Evolutionary conservation across 768 basidiomycete species (phyloP).

Genomic region (Boletus barrowsii): DNA sequence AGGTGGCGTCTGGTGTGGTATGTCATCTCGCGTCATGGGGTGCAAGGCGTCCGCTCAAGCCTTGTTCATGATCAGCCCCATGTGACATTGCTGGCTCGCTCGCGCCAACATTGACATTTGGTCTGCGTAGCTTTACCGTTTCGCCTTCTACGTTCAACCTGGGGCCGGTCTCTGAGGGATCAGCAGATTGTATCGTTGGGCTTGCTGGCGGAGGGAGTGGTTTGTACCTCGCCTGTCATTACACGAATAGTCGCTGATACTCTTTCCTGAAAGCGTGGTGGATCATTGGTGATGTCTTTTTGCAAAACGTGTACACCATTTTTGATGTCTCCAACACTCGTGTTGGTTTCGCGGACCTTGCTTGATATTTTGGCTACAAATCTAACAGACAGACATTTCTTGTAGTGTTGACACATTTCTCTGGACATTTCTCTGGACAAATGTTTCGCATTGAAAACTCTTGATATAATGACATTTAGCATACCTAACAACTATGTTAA

Average conservation of each 20-base stretch:
- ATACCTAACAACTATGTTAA: not conserved
- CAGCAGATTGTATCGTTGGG: constrained; percentile 36
- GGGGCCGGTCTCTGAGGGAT: constrained; percentile 32
- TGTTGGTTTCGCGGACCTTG: constrained; percentile 41
- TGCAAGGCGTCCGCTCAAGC: not conserved
- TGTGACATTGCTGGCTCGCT: constrained; percentile 28
- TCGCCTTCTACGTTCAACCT: constrained; percentile 40
- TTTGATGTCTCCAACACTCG: constrained; percentile 33
- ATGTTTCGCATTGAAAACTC: not conserved
- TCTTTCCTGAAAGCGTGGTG: constrained; percentile 21
- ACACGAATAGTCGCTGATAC: not conserved
- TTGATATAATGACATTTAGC: not conserved
- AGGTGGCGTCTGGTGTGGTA: constrained; percentile 37
- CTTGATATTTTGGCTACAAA: constrained; percentile 2
- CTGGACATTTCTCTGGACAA: constrained; percentile 1
- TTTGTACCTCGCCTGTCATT: not conserved
- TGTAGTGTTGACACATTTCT: not conserved
- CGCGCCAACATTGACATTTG: constrained; percentile 37
- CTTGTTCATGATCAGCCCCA: constrained; percentile 22
- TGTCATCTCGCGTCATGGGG: not conserved
- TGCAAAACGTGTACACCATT: constrained; percentile 32
- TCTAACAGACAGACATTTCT: not conserved
- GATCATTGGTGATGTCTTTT: constrained; percentile 36
- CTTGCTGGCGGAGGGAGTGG: constrained; percentile 31
- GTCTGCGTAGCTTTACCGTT: constrained; percentile 37